Evolutionary conservation across 169 alveolate species (phyloP).

Genomic region (Toxoplasma gondii): DNA sequence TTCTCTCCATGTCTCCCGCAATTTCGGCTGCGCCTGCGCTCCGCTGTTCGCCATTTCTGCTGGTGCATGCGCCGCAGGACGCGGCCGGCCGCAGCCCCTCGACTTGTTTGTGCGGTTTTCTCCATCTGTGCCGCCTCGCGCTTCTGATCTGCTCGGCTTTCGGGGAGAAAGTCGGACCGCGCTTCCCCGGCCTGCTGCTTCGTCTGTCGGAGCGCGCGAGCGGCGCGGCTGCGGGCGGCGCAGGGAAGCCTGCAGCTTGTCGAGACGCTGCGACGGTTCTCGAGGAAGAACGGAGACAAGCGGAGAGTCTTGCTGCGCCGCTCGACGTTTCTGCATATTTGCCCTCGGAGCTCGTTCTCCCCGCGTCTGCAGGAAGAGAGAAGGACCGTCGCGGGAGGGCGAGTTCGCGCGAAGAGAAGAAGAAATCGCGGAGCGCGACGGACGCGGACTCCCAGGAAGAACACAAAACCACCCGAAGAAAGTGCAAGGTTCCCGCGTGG

Average conservation of each 20-base stretch:
- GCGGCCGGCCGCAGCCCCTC: background rate
- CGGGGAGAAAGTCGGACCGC: background rate
- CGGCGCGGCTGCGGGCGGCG: background rate
- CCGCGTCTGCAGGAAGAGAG: background rate
- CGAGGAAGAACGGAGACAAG: background rate
- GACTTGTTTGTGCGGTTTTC: background rate
- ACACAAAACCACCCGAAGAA: background rate
- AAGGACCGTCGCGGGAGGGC: background rate
- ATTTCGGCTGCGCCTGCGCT: background rate
- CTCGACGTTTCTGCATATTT: background rate
- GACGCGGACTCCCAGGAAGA: background rate
- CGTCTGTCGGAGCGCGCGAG: background rate
- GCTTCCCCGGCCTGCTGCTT: background rate
- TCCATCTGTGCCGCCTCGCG: slow-evolving; percentile 23
- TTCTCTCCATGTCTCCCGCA: background rate
- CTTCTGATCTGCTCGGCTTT: slow-evolving; percentile 6
- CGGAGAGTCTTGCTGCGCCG: background rate
- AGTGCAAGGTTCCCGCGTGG: background rate
- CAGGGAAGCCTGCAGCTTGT: background rate
- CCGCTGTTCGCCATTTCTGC: background rate
- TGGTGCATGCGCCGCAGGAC: background rate
- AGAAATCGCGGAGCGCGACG: background rate
- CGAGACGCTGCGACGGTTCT: background rate
- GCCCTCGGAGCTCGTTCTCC: background rate
- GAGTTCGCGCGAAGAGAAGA: background rate